A percentile compares a stretch with the other conserved stretches of the same genome.
phyloP scores from a whole-genome alignment of 2,329 filamentous ascomycete genomes.

The Madurella fahalii region DNA sequence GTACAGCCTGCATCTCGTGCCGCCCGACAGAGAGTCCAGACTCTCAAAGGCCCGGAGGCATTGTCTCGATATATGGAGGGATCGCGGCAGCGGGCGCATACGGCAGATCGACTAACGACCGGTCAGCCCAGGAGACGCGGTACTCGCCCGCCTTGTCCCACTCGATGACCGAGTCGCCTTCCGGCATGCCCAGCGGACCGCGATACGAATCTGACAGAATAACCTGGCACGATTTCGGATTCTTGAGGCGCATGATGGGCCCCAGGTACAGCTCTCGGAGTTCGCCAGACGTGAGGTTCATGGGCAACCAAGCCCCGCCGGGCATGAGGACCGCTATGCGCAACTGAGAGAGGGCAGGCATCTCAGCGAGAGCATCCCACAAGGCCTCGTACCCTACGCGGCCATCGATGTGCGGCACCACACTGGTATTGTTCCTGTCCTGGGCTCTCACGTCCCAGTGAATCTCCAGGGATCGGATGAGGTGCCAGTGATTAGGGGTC shows the following conservation, averaged over 20 bases:
- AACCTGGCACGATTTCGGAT: conserved; percentile 10
- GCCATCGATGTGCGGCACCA: conserved; percentile 14
- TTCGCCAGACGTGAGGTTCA: not conserved
- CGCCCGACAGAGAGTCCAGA: not conserved
- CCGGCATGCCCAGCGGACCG: not conserved
- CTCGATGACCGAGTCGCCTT: not conserved
- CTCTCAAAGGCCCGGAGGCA: not conserved
- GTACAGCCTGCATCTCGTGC: not conserved
- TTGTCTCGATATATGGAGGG: not conserved
- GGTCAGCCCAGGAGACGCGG: conserved; percentile 7
- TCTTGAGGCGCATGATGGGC: conserved; percentile 14
- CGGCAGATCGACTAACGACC: not conserved
- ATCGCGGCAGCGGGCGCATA: not conserved
- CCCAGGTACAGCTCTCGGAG: conserved; percentile 13
- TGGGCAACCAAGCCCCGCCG: not conserved
- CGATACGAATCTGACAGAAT: conserved; percentile 9
- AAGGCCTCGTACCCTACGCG: conserved; percentile 17
- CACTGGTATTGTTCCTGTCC: conserved; percentile 11
- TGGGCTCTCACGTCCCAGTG: conserved; percentile 14
- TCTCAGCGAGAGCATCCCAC: conserved; percentile 19
- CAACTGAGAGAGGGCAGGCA: conserved; percentile 12
- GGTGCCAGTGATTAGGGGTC: conserved; percentile 16
- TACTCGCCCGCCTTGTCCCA: not conserved
- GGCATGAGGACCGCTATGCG: conserved; percentile 18
- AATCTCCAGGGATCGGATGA: conserved; percentile 15